phyloP scores from a whole-genome alignment of 2,329 filamentous ascomycete species.

The Stachybotrys elegans region DNA sequence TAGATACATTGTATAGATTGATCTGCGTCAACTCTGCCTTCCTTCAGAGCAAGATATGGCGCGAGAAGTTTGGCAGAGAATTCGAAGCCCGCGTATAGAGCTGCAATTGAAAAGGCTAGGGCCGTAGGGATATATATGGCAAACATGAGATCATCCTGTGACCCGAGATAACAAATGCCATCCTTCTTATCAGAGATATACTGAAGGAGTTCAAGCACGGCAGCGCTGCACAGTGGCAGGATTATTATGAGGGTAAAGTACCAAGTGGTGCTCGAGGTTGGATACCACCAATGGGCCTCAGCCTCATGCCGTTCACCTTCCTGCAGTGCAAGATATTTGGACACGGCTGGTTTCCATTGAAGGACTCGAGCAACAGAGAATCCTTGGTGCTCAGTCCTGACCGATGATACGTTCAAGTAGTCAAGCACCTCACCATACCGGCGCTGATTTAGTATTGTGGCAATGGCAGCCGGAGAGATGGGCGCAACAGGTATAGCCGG shows the following conservation, averaged over 20 bases:
- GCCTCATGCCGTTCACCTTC: background rate
- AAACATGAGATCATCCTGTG: background rate
- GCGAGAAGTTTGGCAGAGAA: background rate
- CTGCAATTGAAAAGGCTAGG: background rate
- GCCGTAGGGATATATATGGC: background rate
- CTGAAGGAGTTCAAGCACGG: background rate
- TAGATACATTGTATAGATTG: background rate
- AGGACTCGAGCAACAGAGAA: background rate
- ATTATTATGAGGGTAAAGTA: background rate
- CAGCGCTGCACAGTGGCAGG: background rate
- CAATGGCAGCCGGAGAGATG: constrained; percentile 8
- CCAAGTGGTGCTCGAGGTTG: background rate
- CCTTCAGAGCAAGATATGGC: background rate
- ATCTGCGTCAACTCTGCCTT: constrained; percentile 3
- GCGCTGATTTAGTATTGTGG: constrained; percentile 6
- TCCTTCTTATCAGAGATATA: background rate
- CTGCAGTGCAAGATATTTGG: background rate
- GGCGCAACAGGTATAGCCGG: constrained; percentile 10
- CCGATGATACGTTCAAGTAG: background rate
- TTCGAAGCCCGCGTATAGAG: background rate
- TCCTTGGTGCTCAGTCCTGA: background rate
- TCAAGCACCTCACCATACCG: background rate
- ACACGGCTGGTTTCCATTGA: background rate
- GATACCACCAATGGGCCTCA: background rate
- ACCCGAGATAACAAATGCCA: background rate